Evolutionary conservation across 140 eudicot species (phyloP), one percentile per base, ranked within the genome.

Genomic region (Anethum foeniculum): DNA sequence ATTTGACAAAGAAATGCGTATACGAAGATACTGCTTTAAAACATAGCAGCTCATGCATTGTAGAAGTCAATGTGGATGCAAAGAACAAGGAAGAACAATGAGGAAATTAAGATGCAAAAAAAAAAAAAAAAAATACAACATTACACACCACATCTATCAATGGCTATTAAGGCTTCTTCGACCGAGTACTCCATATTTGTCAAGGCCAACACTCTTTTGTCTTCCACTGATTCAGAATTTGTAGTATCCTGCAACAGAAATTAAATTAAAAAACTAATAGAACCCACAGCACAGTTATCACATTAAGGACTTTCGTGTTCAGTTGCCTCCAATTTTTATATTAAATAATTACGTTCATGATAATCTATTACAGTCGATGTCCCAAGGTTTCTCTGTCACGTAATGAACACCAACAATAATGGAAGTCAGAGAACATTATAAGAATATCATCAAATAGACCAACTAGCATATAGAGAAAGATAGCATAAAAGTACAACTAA

Each of bases 131-230:
- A 79, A 2, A 43, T 14, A 46, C n/a, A 32, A 77, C 54, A 62
- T 69, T 71, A 84, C 91, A 32, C 64, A 93, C 97, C 97, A 87
- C 98, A 91, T 91, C 93, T 91, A 72, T 86, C 92, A 76, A 93
- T 76, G 71, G 98, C 98, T 84, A 86, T 82, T 80, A 86, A 73
- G 76, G 92, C 89, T 85, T 91, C 98, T 82, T 91, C 97, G 44
- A 85, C 47, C 8, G 86, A 56, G 80, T 87, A 93, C 62, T 93
- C 96, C 98, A 93, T 93, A 13, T 89, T 88, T 41, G 80, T 81
- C 79, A 93, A 84, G 54, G 86, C 49, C 49, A 82, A 80, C 79
- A 89, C 47, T 46, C 56, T 86, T 77, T 83, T 67, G 75, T 91
- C 92, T 77, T 81, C 83, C 64, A 72, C 83, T 73, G 94, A 83